A percentile compares a stretch with the other conserved stretches of the same genome.
phyloP scores from a whole-genome alignment of 2,329 filamentous ascomycete genomes.

The Calonectria pseudoturangicola region DNA sequence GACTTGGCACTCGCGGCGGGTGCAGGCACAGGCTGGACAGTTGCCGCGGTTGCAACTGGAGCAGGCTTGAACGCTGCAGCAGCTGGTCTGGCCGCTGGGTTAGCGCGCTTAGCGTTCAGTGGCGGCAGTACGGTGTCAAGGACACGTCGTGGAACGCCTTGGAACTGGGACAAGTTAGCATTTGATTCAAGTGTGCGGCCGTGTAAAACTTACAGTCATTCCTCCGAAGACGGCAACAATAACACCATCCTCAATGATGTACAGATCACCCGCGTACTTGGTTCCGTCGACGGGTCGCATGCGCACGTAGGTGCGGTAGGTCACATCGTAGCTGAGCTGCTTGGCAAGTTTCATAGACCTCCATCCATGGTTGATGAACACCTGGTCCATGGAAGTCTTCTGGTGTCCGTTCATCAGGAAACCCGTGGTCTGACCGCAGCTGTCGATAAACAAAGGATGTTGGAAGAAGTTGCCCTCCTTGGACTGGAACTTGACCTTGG shows the following conservation, averaged over 20 bases:
- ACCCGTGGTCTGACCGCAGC: conserved; percentile 14
- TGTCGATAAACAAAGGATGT: conserved; percentile 24
- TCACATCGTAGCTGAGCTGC: conserved; percentile 1
- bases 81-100: not conserved
- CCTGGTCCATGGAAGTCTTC: conserved; percentile 12
- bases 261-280: conserved; percentile 23
- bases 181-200: not conserved
- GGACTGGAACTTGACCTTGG: conserved; percentile 4
- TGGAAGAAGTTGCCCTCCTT: conserved; percentile 12
- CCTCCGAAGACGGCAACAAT: conserved; percentile 24
- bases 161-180: conserved; percentile 18
- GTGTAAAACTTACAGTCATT: conserved; percentile 19
- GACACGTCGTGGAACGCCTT: conserved; percentile 20
- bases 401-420: conserved; percentile 32
- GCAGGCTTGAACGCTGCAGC: not conserved
- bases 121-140: conserved; percentile 16
- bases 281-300: conserved; percentile 26
- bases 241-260: conserved; percentile 25
- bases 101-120: conserved; percentile 1
- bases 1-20: conserved; percentile 13
- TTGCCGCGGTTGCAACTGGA: not conserved
- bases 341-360: conserved; percentile 16
- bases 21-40: not conserved
- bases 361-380: conserved; percentile 29
- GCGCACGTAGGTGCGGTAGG: conserved; percentile 22